Evolutionary conservation across 2,329 filamentous ascomycete genomes (phyloP).

Genomic region (Aspergillus uvarum): DNA sequence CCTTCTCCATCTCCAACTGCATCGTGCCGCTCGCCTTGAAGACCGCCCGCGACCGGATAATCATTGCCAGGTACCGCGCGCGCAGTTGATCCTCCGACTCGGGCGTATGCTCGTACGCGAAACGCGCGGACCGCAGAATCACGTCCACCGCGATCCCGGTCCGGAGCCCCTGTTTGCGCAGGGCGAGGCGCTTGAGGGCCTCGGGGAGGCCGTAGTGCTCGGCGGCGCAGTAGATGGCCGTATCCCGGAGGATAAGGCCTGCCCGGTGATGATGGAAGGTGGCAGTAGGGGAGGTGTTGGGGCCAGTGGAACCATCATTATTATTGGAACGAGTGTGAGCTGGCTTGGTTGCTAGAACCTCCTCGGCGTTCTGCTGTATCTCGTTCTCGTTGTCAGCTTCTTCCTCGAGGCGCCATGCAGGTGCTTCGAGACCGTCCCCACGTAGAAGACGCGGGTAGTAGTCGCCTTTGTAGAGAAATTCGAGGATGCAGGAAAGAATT

Average conservation of each 20-base stretch:
- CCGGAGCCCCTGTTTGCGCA: slow-evolving; percentile 93
- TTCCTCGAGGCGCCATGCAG: not conserved
- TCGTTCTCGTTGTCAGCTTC: not conserved
- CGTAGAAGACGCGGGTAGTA: slow-evolving; percentile 75
- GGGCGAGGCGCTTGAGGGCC: slow-evolving; percentile 76
- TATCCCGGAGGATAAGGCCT: slow-evolving; percentile 82
- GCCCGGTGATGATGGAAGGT: slow-evolving; percentile 73
- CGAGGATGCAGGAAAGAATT: slow-evolving; percentile 88
- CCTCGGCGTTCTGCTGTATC: slow-evolving; percentile 64
- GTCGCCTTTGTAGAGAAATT: slow-evolving; percentile 96
- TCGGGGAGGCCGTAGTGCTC: slow-evolving; percentile 89
- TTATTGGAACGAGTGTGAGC: slow-evolving; percentile 86
- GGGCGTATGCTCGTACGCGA: slow-evolving; percentile 92
- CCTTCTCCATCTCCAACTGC: slow-evolving; percentile 97
- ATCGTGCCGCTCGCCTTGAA: slow-evolving; percentile 98
- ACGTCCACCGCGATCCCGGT: slow-evolving; percentile 87
- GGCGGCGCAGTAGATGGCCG: slow-evolving; percentile 89
- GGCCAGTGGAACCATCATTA: slow-evolving; percentile 56
- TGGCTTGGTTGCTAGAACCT: slow-evolving; percentile 61
- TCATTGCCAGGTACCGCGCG: slow-evolving; percentile 94
- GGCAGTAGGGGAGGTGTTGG: slow-evolving; percentile 69
- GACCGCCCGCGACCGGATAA: slow-evolving; percentile 94
- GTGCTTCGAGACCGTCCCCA: not conserved
- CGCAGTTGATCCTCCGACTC: slow-evolving; percentile 89
- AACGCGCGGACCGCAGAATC: slow-evolving; percentile 88